phyloP scores from a whole-genome alignment of 306 rosid genomes.

The Oxytropis ochrocephala region DNA sequence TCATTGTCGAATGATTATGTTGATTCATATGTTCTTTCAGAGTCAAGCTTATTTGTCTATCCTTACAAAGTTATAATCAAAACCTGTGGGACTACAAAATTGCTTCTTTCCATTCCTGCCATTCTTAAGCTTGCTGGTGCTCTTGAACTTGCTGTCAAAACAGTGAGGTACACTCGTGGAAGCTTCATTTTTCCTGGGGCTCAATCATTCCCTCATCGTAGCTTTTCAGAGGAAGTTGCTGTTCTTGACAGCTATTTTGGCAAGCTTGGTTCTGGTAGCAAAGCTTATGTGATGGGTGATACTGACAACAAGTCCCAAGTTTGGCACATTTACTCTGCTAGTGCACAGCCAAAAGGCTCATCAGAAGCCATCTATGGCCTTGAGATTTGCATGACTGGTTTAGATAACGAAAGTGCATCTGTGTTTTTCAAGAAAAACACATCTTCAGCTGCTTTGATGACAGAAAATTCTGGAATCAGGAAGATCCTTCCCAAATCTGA shows the following conservation, averaged over 20 bases:
- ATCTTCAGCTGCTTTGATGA: slow-evolving; percentile 61
- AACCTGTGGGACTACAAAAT: slow-evolving; percentile 89
- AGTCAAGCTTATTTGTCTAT: slow-evolving; percentile 83
- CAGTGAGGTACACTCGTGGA: slow-evolving; percentile 78
- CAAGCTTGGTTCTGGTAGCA: slow-evolving; percentile 60
- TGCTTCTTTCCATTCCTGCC: slow-evolving; percentile 77
- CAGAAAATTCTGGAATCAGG: slow-evolving; percentile 64
- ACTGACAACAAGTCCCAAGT: slow-evolving; percentile 45
- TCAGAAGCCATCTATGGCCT: slow-evolving; percentile 51
- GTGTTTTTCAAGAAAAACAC: slow-evolving; percentile 53
- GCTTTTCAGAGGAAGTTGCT: slow-evolving; percentile 70
- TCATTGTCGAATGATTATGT: slow-evolving; percentile 66
- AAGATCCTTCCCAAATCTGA: slow-evolving; percentile 74
- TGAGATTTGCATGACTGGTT: slow-evolving; percentile 93
- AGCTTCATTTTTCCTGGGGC: slow-evolving; percentile 88
- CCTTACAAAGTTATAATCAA: slow-evolving; percentile 78
- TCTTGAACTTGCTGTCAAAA: slow-evolving; percentile 62
- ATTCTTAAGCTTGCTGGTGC: slow-evolving; percentile 61
- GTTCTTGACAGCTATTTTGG: slow-evolving; percentile 67
- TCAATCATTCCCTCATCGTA: slow-evolving; percentile 76
- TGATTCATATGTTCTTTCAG: slow-evolving; percentile 93
- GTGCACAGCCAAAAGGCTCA: slow-evolving; percentile 30
- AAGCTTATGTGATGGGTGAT: slow-evolving; percentile 65
- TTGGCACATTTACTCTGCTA: slow-evolving; percentile 88
- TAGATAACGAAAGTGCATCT: slow-evolving; percentile 63